These are phyloP conservation scores for Cavenderia fasciculata DNA, from an alignment of 78 protist species.

Conservation along the genomic window DNA sequence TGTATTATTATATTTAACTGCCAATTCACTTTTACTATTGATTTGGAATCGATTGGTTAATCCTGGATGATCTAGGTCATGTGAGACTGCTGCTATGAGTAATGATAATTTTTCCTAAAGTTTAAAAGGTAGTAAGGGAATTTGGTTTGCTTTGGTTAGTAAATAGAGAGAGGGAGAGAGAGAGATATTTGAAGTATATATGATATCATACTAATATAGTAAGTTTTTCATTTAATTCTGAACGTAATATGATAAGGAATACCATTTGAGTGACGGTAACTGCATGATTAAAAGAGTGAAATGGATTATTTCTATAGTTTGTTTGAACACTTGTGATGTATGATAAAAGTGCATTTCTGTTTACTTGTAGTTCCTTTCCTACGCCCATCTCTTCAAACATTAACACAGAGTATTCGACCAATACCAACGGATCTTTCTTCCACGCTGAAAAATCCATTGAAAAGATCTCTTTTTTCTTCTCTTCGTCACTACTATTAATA, in stretches of 20 bases:
- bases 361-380: constrained; percentile 3
- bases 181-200: background rate
- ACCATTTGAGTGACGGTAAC: constrained; percentile 67
- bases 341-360: background rate
- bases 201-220: background rate
- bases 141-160: background rate
- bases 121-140: background rate
- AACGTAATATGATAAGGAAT: constrained; percentile 34
- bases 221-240: constrained; percentile 20
- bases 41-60: constrained; percentile 85
- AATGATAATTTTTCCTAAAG: constrained; percentile 67
- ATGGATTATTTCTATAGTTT: constrained; percentile 59
- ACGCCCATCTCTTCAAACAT: constrained; percentile 53
- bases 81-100: constrained; percentile 85
- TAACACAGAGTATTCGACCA: background rate
- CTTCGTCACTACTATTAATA: background rate
- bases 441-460: constrained; percentile 67
- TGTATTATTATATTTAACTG: constrained; percentile 84
- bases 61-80: constrained; percentile 95
- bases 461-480: constrained; percentile 15
- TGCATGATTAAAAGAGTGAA: constrained; percentile 75
- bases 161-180: background rate
- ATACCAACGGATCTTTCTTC: constrained; percentile 8
- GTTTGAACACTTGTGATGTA: background rate
- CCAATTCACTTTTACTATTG: constrained; percentile 79